Evolutionary conservation across 345 rosid genomes (phyloP).

Genomic region (Syzygium grande): DNA sequence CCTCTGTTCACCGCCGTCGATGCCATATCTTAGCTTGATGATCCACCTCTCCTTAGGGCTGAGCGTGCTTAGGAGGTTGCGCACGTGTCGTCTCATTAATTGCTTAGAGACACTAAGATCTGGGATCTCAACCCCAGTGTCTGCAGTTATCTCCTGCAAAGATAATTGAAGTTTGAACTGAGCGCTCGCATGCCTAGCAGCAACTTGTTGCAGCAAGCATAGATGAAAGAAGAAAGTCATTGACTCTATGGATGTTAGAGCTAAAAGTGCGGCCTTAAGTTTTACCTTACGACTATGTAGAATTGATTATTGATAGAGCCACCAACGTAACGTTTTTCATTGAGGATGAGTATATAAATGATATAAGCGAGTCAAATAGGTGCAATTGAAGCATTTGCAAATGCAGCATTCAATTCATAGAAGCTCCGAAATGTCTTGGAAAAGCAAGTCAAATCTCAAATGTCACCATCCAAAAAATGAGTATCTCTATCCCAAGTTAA

Average conservation of each 20-base stretch:
- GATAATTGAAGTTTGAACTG: neutral
- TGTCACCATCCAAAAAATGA: neutral
- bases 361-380: neutral
- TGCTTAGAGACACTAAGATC: conserved; percentile 45
- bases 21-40: conserved; percentile 70
- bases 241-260: neutral
- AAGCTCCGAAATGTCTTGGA: neutral
- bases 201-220: neutral
- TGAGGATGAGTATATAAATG: neutral
- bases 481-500: neutral
- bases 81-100: conserved; percentile 63
- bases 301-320: neutral
- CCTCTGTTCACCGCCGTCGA: conserved; percentile 50
- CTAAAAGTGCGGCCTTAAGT: neutral
- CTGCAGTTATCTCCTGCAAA: conserved; percentile 71
- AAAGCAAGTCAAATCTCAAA: neutral
- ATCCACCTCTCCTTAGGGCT: conserved; percentile 67
- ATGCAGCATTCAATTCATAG: neutral
- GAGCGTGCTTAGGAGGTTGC: conserved; percentile 45
- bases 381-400: neutral
- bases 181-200: neutral
- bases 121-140: conserved; percentile 54
- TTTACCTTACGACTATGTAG: neutral
- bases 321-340: neutral
- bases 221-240: neutral